phyloP scores from a whole-genome alignment of 1,284 basidiomycete species.

The Ustilago tritici region DNA sequence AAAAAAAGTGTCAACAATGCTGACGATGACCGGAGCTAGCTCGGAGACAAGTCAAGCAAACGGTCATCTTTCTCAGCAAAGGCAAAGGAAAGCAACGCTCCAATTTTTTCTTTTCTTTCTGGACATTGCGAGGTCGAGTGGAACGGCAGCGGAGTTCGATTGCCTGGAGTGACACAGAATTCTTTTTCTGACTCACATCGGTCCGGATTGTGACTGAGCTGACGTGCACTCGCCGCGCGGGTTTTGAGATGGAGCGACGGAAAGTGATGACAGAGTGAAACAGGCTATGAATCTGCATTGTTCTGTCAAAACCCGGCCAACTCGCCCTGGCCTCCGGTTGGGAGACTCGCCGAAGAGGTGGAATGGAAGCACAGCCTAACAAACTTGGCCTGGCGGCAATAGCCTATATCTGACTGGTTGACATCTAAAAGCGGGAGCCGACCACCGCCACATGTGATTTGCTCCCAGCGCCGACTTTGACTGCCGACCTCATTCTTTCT shows the following conservation, averaged over 20 bases:
- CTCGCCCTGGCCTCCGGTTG: not conserved
- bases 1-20: not conserved
- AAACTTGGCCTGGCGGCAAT: slow-evolving; percentile 11
- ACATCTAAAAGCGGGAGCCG: not conserved
- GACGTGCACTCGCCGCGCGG: too few relatives aligned
- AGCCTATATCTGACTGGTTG: not conserved
- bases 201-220: too few relatives aligned
- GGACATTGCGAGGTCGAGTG: not conserved
- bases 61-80: slow-evolving; percentile 7
- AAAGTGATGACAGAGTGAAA: too few relatives aligned
- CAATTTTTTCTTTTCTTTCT: too few relatives aligned
- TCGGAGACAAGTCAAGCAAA: not conserved
- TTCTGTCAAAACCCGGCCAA: not conserved
- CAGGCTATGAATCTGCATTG: not conserved
- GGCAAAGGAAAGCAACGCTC: not conserved
- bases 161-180: not conserved
- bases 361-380: slow-evolving; percentile 2
- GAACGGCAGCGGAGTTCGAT: slow-evolving; percentile 3
- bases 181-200: not conserved
- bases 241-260: too few relatives aligned
- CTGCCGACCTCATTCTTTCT: not conserved
- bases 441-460: not conserved
- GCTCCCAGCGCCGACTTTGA: not conserved
- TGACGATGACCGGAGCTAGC: not conserved
- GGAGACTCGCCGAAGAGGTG: not conserved